A percentile compares a stretch with the other conserved stretches of the same genome.
These are phyloP conservation scores for Ciborinia camelliae DNA, from an alignment of 2,329 filamentous ascomycete genomes.

Conservation along the genomic window DNA sequence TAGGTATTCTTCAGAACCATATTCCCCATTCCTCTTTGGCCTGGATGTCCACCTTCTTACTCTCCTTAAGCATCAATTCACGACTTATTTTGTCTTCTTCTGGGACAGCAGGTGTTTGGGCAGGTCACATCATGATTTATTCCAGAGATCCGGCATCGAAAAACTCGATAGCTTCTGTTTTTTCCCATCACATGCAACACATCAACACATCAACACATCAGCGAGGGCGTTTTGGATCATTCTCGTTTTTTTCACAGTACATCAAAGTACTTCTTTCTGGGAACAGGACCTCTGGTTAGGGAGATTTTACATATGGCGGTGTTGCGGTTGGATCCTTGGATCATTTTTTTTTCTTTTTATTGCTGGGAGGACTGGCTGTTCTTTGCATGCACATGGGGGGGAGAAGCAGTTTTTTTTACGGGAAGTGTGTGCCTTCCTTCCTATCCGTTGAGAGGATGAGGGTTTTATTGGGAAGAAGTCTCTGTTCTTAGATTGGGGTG, in stretches of 20 bases:
- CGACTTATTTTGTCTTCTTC: slow-evolving; percentile 12
- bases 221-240: slow-evolving; percentile 19
- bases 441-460: background rate
- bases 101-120: slow-evolving; percentile 16
- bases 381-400: background rate
- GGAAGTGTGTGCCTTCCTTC: background rate
- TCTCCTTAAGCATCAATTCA: slow-evolving; percentile 11
- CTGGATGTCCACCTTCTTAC: slow-evolving; percentile 5
- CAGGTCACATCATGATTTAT: slow-evolving; percentile 15
- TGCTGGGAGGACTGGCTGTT: background rate
- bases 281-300: slow-evolving; percentile 20
- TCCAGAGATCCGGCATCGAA: slow-evolving; percentile 18
- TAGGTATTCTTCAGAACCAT: background rate
- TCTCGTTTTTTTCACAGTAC: slow-evolving; percentile 11
- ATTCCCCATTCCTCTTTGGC: background rate
- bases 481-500: background rate
- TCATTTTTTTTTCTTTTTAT: background rate
- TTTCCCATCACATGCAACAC: slow-evolving; percentile 19
- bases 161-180: slow-evolving; percentile 13
- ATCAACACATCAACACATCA: slow-evolving; percentile 21
- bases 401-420: background rate
- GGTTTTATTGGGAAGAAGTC: background rate
- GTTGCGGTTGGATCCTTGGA: background rate
- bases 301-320: slow-evolving; percentile 17
- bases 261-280: slow-evolving; percentile 15